Conservation (phyloP, 2,329 filamentous ascomycete species). For the Hypoxylon sp. region DNA sequence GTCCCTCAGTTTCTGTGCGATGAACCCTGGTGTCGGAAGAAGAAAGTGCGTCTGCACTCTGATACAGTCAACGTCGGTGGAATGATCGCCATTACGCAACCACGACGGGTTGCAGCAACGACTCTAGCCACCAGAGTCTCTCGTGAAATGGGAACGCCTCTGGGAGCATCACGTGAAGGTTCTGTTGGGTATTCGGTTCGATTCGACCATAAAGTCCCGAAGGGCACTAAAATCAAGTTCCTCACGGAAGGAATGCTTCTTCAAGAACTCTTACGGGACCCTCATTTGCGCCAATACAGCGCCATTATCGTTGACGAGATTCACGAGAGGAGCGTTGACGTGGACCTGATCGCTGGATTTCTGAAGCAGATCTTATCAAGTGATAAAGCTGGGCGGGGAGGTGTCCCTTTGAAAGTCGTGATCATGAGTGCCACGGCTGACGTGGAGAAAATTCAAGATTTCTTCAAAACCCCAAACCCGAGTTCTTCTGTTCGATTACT, state of each 20-base stretch:
- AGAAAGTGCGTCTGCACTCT: constrained; percentile 65
- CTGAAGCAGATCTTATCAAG: constrained; percentile 80
- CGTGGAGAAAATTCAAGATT: constrained; percentile 81
- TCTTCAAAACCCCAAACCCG: constrained; percentile 69
- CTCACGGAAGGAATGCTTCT: constrained; percentile 96
- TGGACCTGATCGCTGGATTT: constrained; percentile 92
- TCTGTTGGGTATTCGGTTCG: constrained; percentile 93
- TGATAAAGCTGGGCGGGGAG: constrained; percentile 75
- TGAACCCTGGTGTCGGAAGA: constrained; percentile 83
- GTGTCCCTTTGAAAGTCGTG: constrained; percentile 85
- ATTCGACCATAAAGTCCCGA: constrained; percentile 90
- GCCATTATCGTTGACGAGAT: constrained; percentile 96
- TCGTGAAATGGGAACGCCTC: constrained; percentile 75
- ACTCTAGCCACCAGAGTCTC: constrained; percentile 91
- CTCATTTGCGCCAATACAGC: constrained; percentile 86
- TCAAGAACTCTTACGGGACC: constrained; percentile 92
- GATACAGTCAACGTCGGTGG: constrained; percentile 75
- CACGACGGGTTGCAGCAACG: constrained; percentile 92
- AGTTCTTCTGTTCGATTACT: constrained; percentile 59
- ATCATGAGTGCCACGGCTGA: constrained; percentile 98
- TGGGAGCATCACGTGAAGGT: constrained; percentile 61
- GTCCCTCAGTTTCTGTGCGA: constrained; percentile 88
- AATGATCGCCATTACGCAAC: constrained; percentile 94
- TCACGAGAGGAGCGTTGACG: constrained; percentile 94
- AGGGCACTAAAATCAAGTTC: constrained; percentile 89